Evolutionary conservation across 805 yeast genomes (phyloP), one percentile per base, ranked within the genome.

Genomic region (Candida chilensis): DNA sequence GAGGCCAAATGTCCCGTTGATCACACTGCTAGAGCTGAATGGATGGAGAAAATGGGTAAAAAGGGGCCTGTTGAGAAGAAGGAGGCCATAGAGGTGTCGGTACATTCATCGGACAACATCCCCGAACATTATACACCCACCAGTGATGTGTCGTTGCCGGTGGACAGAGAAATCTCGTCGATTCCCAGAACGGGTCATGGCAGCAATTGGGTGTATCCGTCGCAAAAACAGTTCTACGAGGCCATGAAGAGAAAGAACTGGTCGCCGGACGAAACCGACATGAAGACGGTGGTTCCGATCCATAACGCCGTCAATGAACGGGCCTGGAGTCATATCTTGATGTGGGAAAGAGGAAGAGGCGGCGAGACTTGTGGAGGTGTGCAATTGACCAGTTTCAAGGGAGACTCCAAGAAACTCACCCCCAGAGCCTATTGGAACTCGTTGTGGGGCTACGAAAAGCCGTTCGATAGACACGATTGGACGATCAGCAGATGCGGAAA

Each of bases 391-490:
- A 77, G 85, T 40, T 90, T 90, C 56, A 78, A 82, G 52, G 98
- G 97, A 5, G 94, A 92, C 48, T 75, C 88, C 28, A 72, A 75
- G 38, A 81, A 82, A 42, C 45, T 86, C 24, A 86, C 96, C 0
- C 98, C 98, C 5, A 67, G 92, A 42, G 97, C 97, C 0, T 67
- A 84, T 37, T 61, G 81, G 36, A 71, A 78, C 35, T 53, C 71
- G 31, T 47, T 75, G 22, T 44, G 84, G 30, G 95, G 95, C 0
- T 65, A 71, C 34, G 76, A 74, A 29, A 70, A 70, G 37, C 98
- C 98, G 0, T 90, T 90, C 57, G 98, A 90, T 55, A 71, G 98
- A 44, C 98, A 90, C 50, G 98, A 90, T 54, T 90, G 98, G 98
- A 64, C 70, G 5, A 69, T 90, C 8, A 77, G 82, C 44, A 62